phyloP scores from a whole-genome alignment of 345 rosid genomes.

The Eucalyptus polyanthemos region DNA sequence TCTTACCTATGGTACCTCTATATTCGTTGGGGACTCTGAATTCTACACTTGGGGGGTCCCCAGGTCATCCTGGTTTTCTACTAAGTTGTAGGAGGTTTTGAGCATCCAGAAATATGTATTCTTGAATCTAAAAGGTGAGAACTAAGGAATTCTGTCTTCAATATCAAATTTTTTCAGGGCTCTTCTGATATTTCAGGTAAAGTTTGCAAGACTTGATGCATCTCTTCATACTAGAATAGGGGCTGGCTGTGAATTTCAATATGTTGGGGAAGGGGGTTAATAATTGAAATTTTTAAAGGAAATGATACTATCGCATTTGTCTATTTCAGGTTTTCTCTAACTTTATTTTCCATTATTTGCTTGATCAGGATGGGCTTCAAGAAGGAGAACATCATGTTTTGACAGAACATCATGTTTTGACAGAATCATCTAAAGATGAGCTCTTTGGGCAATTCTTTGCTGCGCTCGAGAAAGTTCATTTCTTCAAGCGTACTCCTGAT shows the following conservation, averaged over 20 bases:
- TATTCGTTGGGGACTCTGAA: neutral
- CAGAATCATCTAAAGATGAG: slow-evolving; percentile 70
- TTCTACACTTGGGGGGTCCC: neutral
- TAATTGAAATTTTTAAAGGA: neutral
- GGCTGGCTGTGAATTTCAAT: neutral
- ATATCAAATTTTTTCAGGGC: neutral
- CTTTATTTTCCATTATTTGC: neutral
- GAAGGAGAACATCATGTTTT: neutral
- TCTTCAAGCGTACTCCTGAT: slow-evolving; percentile 32
- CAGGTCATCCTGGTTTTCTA: neutral
- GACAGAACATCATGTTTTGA: slow-evolving; percentile 3
- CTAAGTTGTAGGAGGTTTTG: neutral
- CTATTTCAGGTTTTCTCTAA: neutral
- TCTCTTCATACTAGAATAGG: neutral
- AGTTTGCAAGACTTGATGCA: neutral
- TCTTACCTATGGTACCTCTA: neutral
- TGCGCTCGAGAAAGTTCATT: slow-evolving; percentile 69
- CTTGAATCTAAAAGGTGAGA: neutral
- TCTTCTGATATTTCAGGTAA: neutral
- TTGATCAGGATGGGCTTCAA: neutral
- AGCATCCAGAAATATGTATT: neutral
- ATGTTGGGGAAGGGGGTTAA: neutral
- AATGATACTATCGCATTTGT: neutral
- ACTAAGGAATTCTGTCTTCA: neutral
- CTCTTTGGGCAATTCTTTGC: slow-evolving; percentile 67